Conservation (phyloP, 345 rosid genomes). For the Sapria himalayana region DNA sequence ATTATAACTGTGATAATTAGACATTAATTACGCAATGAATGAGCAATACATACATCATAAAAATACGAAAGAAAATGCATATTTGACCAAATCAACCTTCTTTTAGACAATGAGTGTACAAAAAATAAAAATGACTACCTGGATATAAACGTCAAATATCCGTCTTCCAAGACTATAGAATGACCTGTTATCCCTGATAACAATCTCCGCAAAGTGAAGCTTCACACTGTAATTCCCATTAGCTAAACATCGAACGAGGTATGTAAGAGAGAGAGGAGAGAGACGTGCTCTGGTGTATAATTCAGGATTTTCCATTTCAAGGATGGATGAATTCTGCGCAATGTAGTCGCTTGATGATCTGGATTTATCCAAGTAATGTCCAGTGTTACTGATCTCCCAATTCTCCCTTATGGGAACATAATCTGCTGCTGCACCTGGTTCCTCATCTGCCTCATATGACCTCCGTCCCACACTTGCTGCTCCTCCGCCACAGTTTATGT, state of each 20-base stretch:
- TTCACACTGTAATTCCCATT: constrained; percentile 56
- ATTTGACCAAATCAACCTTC: too few species aligned
- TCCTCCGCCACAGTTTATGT: constrained; percentile 72
- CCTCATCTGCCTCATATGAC: constrained; percentile 36
- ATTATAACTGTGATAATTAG: too few species aligned
- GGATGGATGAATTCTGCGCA: constrained; percentile 25
- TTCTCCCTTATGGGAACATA: constrained; percentile 12
- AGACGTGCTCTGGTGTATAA: constrained; percentile 48
- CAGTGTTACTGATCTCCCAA: constrained; percentile 84
- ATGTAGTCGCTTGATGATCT: constrained; percentile 36
- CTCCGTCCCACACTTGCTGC: constrained; percentile 13
- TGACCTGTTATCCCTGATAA: constrained; percentile 28
- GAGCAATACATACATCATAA: too few species aligned
- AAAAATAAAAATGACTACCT: constrained; percentile 23
- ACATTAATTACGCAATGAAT: too few species aligned
- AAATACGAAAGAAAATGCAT: too few species aligned
- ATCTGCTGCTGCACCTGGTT: constrained; percentile 56
- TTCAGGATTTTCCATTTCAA: constrained; percentile 17
- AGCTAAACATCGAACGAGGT: constrained; percentile 61
- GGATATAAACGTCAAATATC: constrained; percentile 57
- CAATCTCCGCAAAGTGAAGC: constrained; percentile 80
- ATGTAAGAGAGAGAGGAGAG: constrained; percentile 64
- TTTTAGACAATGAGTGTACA: too few species aligned
- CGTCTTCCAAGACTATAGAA: constrained; percentile 46
- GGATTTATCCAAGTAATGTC: constrained; percentile 68